Evolutionary conservation across 106 monocot species (phyloP), one percentile per base, ranked within the genome.

Genomic region (Posidonia australis): DNA sequence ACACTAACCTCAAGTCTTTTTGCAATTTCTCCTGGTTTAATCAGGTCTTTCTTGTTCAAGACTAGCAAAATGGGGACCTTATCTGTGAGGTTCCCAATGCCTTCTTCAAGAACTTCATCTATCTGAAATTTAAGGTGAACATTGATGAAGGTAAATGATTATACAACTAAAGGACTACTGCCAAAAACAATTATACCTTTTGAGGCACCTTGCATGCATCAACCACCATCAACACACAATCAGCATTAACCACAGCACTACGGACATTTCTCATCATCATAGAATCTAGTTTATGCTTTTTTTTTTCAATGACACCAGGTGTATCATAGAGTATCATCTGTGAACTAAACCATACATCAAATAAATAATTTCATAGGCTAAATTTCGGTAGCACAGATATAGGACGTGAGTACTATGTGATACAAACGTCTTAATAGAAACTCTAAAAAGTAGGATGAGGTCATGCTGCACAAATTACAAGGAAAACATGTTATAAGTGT

Each of bases 251-350:
- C 42, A 80, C 76, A 71, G 96, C 90, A 66, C 77, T 84, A 10
- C 86, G 81, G 18, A 90, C 90, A 87, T 98, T 98, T 47, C 79
- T 90, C 96, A 98, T 98, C 96, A 98, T 98, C 90, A 98, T 79
- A 26, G 80, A 66, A 53, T 98, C 90, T 67, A 98, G 66, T 29
- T 82, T 98, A 77, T 98, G 90, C 90, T 87, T 87, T 54, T 87
- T 77, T 64, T 79, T 90, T 64, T 85, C 80, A 30, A 98, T 87
- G 28, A 98, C 84, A 64, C 96, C 96, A 65, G 96, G 96, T 32
- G 96, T 98, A 63, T 98, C 96, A 77, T 80, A 98, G 20, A 98
- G 77, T 81, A 98, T 85, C 74, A 98, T 85, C 96, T 96, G 89
- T 74, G 80, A 77, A 84, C 81, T 86, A 90, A 80, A 72, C 70